Evolutionary conservation across 2,329 filamentous ascomycete species (phyloP).

Genomic region (Trichoderma sp.): DNA sequence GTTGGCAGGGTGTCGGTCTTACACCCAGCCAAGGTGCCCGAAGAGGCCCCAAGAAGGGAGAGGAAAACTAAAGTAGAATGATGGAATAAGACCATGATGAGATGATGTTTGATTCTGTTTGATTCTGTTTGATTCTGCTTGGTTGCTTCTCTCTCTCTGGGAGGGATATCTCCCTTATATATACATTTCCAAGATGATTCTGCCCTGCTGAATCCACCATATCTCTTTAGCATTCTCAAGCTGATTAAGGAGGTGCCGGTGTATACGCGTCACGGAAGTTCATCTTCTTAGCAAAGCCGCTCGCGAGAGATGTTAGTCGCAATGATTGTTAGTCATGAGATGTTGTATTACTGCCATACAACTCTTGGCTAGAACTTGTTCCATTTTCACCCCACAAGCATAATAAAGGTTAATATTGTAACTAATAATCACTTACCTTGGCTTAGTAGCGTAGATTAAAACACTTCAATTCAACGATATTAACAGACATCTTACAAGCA

Average conservation of each 20-base stretch:
- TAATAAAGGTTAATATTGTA: too few relatives aligned
- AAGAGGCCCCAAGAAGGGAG: neutral
- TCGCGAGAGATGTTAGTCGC: neutral
- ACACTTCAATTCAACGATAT: too few relatives aligned
- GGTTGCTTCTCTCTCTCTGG: neutral
- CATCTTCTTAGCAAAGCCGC: neutral
- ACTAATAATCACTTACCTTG: too few relatives aligned
- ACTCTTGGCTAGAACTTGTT: too few relatives aligned
- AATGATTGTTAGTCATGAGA: neutral
- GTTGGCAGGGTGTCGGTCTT: neutral
- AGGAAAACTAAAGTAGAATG: neutral
- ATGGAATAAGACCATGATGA: neutral
- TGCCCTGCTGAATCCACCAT: neutral
- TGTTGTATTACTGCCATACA: too few relatives aligned
- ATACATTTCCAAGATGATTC: neutral
- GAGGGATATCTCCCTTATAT: neutral
- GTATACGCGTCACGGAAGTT: neutral
- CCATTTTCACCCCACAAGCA: too few relatives aligned
- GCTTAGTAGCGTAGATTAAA: too few relatives aligned
- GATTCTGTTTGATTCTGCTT: neutral
- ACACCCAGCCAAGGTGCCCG: neutral
- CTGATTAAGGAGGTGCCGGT: neutral
- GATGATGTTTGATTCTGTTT: neutral
- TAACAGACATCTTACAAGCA: too few relatives aligned
- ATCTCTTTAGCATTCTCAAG: rapidly evolving